phyloP scores from a whole-genome alignment of 2,329 filamentous ascomycete genomes.

The Aspergillus aculeatus region DNA sequence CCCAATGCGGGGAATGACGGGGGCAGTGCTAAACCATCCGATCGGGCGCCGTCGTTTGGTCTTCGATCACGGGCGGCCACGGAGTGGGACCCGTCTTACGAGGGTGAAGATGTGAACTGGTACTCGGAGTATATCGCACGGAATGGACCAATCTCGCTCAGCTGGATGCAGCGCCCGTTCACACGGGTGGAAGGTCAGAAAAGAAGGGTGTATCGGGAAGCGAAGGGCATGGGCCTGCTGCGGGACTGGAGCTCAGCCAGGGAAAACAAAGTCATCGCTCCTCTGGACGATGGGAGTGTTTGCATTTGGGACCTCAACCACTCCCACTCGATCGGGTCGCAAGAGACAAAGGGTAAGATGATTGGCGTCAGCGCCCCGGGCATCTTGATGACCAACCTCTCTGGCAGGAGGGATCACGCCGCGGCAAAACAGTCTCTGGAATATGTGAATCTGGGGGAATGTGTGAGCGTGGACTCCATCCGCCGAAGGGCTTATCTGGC shows the following conservation, averaged over 20 bases:
- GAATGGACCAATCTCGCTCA: constrained; percentile 69
- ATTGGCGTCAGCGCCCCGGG: constrained; percentile 65
- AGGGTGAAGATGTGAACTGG: constrained; percentile 72
- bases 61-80: constrained; percentile 45
- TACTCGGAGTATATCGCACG: constrained; percentile 87
- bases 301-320: constrained; percentile 75
- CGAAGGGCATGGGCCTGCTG: constrained; percentile 70
- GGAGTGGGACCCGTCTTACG: constrained; percentile 80
- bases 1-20: constrained; percentile 17
- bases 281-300: constrained; percentile 83
- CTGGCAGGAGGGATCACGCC: constrained; percentile 53
- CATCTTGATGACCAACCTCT: constrained; percentile 67
- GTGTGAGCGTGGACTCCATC: constrained; percentile 73
- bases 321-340: constrained; percentile 30
- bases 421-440: constrained; percentile 30
- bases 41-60: constrained; percentile 22
- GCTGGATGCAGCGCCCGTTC: constrained; percentile 70
- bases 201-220: constrained; percentile 55
- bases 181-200: constrained; percentile 33
- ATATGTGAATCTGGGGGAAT: constrained; percentile 65
- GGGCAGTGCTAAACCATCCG: background rate
- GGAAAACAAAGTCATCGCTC: constrained; percentile 66
- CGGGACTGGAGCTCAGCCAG: constrained; percentile 53
- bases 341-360: constrained; percentile 54
- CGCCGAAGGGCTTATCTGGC: constrained; percentile 73